Base-by-base conservation (phyloP, 2,329 filamentous ascomycete species). In the Helicocarpus griseus region DNA sequence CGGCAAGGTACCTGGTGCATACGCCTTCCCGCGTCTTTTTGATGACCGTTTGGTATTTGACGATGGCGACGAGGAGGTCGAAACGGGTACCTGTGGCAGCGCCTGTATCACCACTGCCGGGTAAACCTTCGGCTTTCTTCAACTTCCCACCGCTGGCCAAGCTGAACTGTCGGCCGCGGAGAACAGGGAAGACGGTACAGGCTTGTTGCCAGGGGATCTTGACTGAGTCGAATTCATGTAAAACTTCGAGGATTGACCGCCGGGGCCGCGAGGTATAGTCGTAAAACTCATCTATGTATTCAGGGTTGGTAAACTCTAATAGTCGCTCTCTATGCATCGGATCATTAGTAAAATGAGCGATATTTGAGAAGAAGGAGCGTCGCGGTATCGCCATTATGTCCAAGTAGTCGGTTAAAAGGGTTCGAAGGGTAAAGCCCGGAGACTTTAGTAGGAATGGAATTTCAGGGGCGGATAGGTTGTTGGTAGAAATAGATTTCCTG, bases 251-350 rank as follows among this genome's bases (percentile, higher is more conserved):
- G 52, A 97, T 95, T 53, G 87, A 94, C 31, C 93, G 84, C 31
- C 89, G 84, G 0, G 91, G 87, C 7, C 93, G 83, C 0, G 90
- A 90, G 1, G 93, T 93, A 65, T 98, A 98, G 69, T 98, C 91
- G 71, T 88, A 97, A 51, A 95, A 84, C 60, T 98, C 93, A 60
- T 97, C 89, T 5, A 91, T 81, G 60, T 85, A 87, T 43, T 86
- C 79, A 0, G 88, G 82, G 60, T 86, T 80, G 1, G 83, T 83
- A 60, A 98, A 93, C 63, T 98, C 93, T 7, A 85, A 69, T 0
- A 98, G 78, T 1, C 91, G 82, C 55, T 93, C 86, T 59, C 81
- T 82, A 61, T 98, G 91, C 60, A 82, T 81, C 2, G 73, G 65
- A 60, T 94, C 80, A 0, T 73, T 69, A 1, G 89, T 86, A 61